These are phyloP conservation scores for Lupinus albus DNA, from an alignment of 306 rosid species.

Conservation along the genomic window DNA sequence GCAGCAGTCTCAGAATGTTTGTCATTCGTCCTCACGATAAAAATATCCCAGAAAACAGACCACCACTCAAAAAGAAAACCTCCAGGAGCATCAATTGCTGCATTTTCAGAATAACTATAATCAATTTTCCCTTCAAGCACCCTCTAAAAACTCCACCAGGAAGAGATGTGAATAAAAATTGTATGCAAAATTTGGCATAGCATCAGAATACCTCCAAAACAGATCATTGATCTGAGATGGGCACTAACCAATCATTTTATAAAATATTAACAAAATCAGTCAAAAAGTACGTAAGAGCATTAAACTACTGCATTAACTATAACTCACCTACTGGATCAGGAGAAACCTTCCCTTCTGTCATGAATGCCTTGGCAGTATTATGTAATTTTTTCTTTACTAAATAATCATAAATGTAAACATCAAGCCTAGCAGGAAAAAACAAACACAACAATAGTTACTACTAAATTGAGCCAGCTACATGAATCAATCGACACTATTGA, in stretches of 20 bases:
- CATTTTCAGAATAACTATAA: slow-evolving; percentile 41
- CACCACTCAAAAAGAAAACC: slow-evolving; percentile 98
- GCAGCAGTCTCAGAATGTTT: slow-evolving; percentile 95
- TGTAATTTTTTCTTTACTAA: slow-evolving; percentile 89
- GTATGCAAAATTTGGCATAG: slow-evolving; percentile 4
- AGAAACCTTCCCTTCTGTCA: slow-evolving; percentile 94
- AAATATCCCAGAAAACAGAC: slow-evolving; percentile 98
- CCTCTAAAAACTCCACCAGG: slow-evolving; percentile 2
- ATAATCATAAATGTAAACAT: slow-evolving; percentile 91
- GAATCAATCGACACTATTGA: slow-evolving; percentile 18
- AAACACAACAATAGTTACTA: neutral
- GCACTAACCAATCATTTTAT: slow-evolving; percentile 15
- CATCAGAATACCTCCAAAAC: slow-evolving; percentile 31
- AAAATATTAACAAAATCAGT: slow-evolving; percentile 16
- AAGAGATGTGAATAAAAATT: slow-evolving; percentile 13
- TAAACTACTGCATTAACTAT: neutral
- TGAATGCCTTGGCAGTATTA: slow-evolving; percentile 89
- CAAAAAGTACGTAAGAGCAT: neutral
- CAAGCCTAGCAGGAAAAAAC: slow-evolving; percentile 66
- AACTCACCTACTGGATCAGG: slow-evolving; percentile 94
- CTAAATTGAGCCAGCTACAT: neutral
- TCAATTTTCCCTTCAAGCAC: neutral
- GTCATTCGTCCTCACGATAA: slow-evolving; percentile 87
- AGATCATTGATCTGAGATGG: slow-evolving; percentile 2
- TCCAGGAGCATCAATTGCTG: slow-evolving; percentile 99